Evolutionary conservation across 257 asterid genomes (phyloP), one percentile per base, ranked within the genome.

Genomic region (Lavandula angustifolia): DNA sequence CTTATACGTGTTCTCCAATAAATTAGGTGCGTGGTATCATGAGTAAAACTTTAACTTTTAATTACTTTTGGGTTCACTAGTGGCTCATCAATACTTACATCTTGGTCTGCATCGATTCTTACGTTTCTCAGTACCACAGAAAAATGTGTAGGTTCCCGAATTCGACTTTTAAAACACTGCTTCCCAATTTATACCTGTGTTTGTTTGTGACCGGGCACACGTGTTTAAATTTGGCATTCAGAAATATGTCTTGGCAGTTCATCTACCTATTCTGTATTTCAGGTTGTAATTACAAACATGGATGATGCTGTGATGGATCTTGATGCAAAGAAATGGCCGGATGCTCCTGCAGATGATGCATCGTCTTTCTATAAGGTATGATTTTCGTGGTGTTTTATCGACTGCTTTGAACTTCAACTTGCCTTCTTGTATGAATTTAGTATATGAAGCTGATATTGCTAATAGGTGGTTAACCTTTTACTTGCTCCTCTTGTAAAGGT

Each of bases 241-340:
- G 13, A 14, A 57, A 66, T 52, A 22, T 22, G 27, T 22, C 27
- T 14, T 14, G 40, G 9, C 7, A 5, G 32, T 18, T 48, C 44
- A 14, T 14, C 62, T 50, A 31, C 41, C 12, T 31, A 44, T 64
- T 50, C 18, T 60, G 14, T 38, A 32, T 69, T 68, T 51, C 78
- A 92, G 98, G 98, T 92, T 52, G 84, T 92, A 51, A 82, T 92
- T 72, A 85, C 95, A 62, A 86, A 91, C 60, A 62, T 87, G 76
- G 98, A 85, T 11, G 78, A 74, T 71, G 65, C 80, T 49, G 84
- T 84, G n/a, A 76, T 78, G 81, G 85, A 87, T 60, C 86, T 85
- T 32, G 95, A 87, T 80, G 96, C 98, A 54, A 92, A 89, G 88
- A 89, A 73, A 77, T 92, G 95, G 96, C 98, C 98, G 37, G 96